Conservation (phyloP, 306 rosid species). For the Prunus davidiana region DNA sequence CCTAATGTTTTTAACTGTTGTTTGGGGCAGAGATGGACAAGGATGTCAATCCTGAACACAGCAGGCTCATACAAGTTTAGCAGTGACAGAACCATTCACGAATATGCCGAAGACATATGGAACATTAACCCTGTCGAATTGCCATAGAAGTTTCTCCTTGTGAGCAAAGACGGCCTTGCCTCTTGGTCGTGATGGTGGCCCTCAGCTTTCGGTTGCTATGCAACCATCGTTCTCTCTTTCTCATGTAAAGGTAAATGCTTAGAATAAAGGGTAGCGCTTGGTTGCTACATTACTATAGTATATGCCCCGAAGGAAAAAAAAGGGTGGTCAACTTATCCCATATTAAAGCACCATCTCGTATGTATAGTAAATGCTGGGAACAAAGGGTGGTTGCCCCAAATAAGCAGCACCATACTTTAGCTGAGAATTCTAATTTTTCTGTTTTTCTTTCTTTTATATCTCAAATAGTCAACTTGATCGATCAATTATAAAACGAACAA, state of each 20-base stretch:
- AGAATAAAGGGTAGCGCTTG: constrained; percentile 8
- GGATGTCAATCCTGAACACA: constrained; percentile 92
- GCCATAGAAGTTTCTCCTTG: constrained; percentile 33
- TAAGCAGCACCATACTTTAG: background rate
- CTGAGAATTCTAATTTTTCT: background rate
- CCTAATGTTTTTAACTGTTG: constrained; percentile 22
- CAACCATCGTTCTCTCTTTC: background rate
- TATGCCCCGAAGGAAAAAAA: background rate
- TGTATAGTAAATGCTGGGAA: background rate
- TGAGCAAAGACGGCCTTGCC: constrained; percentile 22
- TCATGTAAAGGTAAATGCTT: constrained; percentile 6
- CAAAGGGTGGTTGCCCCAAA: background rate
- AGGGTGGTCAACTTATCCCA: background rate
- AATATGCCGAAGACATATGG: constrained; percentile 92
- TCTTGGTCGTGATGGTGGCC: constrained; percentile 24
- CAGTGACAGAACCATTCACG: constrained; percentile 96
- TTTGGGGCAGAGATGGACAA: constrained; percentile 77
- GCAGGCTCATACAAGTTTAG: constrained; percentile 97
- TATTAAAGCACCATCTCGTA: background rate
- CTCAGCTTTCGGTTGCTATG: background rate
- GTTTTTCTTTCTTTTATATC: background rate
- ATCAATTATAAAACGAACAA: too few species aligned
- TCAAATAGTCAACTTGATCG: background rate
- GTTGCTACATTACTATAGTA: background rate
- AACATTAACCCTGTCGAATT: constrained; percentile 63